A percentile compares a stretch with the other conserved stretches of the same genome.
Conservation (phyloP, 768 basidiomycete genomes). For the Symmetrospora coprosmae region DNA sequence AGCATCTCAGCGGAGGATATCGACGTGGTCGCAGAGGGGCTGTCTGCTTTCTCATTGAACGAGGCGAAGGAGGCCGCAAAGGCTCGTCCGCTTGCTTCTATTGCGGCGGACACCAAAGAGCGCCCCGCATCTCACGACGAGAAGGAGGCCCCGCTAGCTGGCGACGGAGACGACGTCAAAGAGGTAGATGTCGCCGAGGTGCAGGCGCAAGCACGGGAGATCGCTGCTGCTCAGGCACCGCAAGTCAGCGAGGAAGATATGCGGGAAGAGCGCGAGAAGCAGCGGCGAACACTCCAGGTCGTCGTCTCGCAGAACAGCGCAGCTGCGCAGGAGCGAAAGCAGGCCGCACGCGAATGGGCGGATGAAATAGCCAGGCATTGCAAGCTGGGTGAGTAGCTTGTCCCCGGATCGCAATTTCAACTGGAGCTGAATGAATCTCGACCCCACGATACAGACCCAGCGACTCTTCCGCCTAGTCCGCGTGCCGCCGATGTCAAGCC, state of each 20-base stretch:
- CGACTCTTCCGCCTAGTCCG: slow-evolving; percentile 1
- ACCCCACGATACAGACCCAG: too few species aligned
- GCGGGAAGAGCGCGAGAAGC: slow-evolving; percentile 14
- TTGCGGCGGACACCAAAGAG: background rate
- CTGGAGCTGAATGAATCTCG: too few species aligned
- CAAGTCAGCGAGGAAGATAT: background rate
- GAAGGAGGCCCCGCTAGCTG: too few species aligned
- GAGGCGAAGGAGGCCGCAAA: background rate
- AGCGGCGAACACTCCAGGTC: background rate
- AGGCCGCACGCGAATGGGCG: slow-evolving; percentile 11
- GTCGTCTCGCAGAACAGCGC: background rate
- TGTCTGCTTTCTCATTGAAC: background rate
- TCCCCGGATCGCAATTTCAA: too few species aligned
- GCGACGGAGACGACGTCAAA: background rate
- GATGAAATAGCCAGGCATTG: slow-evolving; percentile 12
- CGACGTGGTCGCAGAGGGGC: background rate
- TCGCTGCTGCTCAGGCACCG: background rate
- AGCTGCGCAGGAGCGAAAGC: background rate
- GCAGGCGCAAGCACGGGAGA: background rate
- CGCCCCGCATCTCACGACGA: too few species aligned
- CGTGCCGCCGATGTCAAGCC: slow-evolving; percentile 14
- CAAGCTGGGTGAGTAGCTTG: slow-evolving; percentile 4
- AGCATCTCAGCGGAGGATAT: background rate
- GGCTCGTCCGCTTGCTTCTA: background rate
- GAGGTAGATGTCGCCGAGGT: slow-evolving; percentile 7